Evolutionary conservation across 495 filamentous ascomycete genomes (phyloP).

Genomic region (Polyplosphaeria fusca): DNA sequence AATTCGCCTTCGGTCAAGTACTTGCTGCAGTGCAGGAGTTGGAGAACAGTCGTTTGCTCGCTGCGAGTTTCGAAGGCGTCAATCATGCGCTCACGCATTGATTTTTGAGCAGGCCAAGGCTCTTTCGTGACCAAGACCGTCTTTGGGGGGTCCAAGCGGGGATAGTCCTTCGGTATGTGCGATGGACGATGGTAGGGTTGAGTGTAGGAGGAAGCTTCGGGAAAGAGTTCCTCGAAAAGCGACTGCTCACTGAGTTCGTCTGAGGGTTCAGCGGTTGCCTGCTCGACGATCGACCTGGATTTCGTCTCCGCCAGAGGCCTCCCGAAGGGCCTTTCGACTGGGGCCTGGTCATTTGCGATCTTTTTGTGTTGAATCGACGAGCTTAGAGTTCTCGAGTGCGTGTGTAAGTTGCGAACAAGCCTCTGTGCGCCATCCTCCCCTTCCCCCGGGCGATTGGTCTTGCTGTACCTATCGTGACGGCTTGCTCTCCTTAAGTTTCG

Average conservation of each 20-base stretch:
- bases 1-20: constrained; percentile 62
- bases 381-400: neutral
- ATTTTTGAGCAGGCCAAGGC: neutral
- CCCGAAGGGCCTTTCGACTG: neutral
- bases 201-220: constrained; percentile 39
- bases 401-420: neutral
- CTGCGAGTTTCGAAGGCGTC: constrained; percentile 11
- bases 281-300: neutral
- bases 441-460: too few species aligned
- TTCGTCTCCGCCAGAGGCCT: neutral
- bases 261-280: too few species aligned
- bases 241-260: constrained; percentile 33
- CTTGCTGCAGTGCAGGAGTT: constrained; percentile 51
- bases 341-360: neutral
- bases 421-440: neutral
- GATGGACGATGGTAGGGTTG: neutral
- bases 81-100: constrained; percentile 11
- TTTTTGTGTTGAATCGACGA: neutral
- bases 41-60: constrained; percentile 44
- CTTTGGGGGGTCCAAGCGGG: constrained; percentile 25
- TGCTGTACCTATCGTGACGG: too few species aligned
- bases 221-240: constrained; percentile 59
- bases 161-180: constrained; percentile 1
- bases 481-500: too few species aligned
- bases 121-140: neutral